Conservation (phyloP, 2,329 filamentous ascomycete species). For the Aspergillus niger region DNA sequence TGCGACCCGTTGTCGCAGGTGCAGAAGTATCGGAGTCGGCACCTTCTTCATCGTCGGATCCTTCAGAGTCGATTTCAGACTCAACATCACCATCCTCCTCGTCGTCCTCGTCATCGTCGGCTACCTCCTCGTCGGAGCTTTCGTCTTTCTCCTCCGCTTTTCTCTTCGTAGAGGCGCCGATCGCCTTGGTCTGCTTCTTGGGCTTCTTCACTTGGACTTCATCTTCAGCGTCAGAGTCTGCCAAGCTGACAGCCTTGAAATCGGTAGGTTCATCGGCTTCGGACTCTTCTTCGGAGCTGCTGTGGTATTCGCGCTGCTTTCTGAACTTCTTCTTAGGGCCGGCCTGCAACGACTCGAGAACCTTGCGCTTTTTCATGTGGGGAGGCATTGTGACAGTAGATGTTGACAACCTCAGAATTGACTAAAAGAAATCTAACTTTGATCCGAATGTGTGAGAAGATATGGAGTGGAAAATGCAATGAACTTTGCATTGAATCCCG, state of each 20-base stretch:
- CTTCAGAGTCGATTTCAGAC: slow-evolving; percentile 21
- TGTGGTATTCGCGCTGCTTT: slow-evolving; percentile 66
- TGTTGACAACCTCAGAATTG: slow-evolving; percentile 10
- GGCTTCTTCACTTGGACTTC: slow-evolving; percentile 25
- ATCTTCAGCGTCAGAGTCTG: slow-evolving; percentile 49
- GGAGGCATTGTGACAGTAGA: slow-evolving; percentile 33
- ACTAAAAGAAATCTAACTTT: not conserved
- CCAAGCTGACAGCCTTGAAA: slow-evolving; percentile 54
- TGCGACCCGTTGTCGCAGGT: slow-evolving; percentile 45
- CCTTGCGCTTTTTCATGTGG: slow-evolving; percentile 56
- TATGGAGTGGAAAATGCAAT: not conserved
- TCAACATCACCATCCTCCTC: slow-evolving; percentile 30
- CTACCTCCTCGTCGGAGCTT: slow-evolving; percentile 12
- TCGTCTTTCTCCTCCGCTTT: slow-evolving; percentile 22
- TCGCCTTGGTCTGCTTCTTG: slow-evolving; percentile 26
- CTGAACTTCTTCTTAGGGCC: slow-evolving; percentile 60
- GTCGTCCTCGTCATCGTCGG: slow-evolving; percentile 31
- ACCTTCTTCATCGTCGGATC: slow-evolving; percentile 34
- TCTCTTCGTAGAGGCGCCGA: slow-evolving; percentile 22
- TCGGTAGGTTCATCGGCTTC: slow-evolving; percentile 46
- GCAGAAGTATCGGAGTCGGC: slow-evolving; percentile 45
- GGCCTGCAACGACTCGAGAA: slow-evolving; percentile 60
- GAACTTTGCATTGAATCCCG: slow-evolving; percentile 4
- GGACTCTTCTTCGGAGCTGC: slow-evolving; percentile 62
- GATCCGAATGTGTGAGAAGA: slow-evolving; percentile 1